Evolutionary conservation across 2,329 filamentous ascomycete species (phyloP).

Genomic region (Colletotrichum magnum): DNA sequence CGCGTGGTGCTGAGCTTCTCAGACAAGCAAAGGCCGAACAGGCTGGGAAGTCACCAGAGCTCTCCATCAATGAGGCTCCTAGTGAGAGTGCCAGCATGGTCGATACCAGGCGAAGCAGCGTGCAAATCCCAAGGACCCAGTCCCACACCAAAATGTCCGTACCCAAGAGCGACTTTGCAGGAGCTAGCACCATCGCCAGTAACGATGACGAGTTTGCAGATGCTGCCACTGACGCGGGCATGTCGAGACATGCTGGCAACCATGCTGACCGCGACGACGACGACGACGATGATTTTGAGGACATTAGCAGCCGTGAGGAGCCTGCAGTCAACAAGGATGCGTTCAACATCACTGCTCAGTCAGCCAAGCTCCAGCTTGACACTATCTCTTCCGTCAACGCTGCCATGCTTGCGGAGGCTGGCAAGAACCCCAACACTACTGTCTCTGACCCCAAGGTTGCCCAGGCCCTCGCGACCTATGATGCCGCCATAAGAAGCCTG

Average conservation of each 20-base stretch:
- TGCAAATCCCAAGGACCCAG: slow-evolving; percentile 60
- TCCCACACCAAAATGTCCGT: slow-evolving; percentile 51
- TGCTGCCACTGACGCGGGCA: slow-evolving; percentile 60
- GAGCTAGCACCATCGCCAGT: slow-evolving; percentile 63
- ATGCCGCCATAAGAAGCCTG: slow-evolving; percentile 89
- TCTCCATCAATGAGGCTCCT: slow-evolving; percentile 60
- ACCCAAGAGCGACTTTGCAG: slow-evolving; percentile 52
- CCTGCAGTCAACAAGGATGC: slow-evolving; percentile 88
- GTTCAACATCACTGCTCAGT: slow-evolving; percentile 97
- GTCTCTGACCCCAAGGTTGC: slow-evolving; percentile 83
- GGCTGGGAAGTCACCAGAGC: slow-evolving; percentile 62
- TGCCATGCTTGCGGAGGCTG: slow-evolving; percentile 81
- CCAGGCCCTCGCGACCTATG: slow-evolving; percentile 87
- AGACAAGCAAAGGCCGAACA: slow-evolving; percentile 86
- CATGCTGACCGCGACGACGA: slow-evolving; percentile 76
- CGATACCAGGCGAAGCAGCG: slow-evolving; percentile 59
- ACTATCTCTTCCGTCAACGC: slow-evolving; percentile 87
- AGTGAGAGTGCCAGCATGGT: slow-evolving; percentile 68
- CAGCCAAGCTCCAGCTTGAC: slow-evolving; percentile 88
- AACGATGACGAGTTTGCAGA: slow-evolving; percentile 68
- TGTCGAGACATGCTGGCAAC: slow-evolving; percentile 53
- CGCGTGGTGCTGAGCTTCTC: slow-evolving; percentile 81
- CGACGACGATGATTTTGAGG: slow-evolving; percentile 80
- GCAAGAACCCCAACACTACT: slow-evolving; percentile 76
- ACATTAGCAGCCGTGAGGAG: slow-evolving; percentile 82